phyloP scores from a whole-genome alignment of 768 basidiomycete genomes.

The Leucocoprinus sp. region DNA sequence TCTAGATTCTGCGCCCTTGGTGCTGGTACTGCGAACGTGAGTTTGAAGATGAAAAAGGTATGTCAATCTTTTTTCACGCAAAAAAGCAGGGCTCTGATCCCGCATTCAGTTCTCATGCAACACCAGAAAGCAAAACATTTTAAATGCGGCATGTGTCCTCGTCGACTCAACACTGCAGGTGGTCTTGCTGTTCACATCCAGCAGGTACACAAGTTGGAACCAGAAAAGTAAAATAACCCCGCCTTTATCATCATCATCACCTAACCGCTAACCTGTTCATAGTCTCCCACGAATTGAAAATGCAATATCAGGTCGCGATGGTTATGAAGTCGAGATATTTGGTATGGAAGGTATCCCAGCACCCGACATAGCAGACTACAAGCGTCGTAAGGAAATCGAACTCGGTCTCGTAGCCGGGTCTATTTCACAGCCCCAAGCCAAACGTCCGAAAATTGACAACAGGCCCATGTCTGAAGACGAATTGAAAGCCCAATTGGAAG shows the following conservation, averaged over 20 bases:
- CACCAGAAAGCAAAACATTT: constrained; percentile 99
- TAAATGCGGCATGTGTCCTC: constrained; percentile 93
- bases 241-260: neutral
- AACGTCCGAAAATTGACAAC: constrained; percentile 77
- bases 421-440: constrained; percentile 73
- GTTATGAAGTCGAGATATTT: constrained; percentile 98
- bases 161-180: constrained; percentile 93
- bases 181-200: constrained; percentile 97
- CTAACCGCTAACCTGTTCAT: neutral
- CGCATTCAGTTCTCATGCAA: constrained; percentile 79
- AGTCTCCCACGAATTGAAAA: constrained; percentile 58
- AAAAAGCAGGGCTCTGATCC: neutral
- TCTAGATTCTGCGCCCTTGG: constrained; percentile 81
- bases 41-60: constrained; percentile 99
- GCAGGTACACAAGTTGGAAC: constrained; percentile 98
- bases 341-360: constrained; percentile 98
- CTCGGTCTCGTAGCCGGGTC: constrained; percentile 77
- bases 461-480: constrained; percentile 75
- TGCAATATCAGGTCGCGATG: constrained; percentile 91
- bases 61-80: constrained; percentile 15
- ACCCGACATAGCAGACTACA: constrained; percentile 92
- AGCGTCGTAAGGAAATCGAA: constrained; percentile 90
- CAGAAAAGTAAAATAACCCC: constrained; percentile 60
- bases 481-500: constrained; percentile 74
- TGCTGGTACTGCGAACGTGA: constrained; percentile 99